Base-by-base conservation (phyloP, 768 basidiomycete species). In the Leccinum ochraceum region DNA sequence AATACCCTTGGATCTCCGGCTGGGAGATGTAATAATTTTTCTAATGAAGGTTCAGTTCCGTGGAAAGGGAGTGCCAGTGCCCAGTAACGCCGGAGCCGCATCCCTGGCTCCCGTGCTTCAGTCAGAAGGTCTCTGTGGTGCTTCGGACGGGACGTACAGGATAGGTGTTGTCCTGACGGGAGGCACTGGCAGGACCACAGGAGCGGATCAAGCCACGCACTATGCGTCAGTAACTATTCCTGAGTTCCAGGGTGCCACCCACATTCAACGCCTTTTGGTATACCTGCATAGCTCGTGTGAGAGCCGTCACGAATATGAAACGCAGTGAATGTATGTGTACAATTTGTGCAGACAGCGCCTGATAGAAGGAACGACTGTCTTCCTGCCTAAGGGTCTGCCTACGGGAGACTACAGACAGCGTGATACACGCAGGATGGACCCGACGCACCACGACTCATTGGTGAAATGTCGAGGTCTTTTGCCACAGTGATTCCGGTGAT, bases 361-460 rank as follows among this genome's bases (percentile, higher is more conserved):
- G 0, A 34, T 34, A 13, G 32, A 34, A 34, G 32, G 32, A 34
- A 34, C 32, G 11, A 11, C 32, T 34, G 32, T 34, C 32, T 34
- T 34, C 32, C 32, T 34, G 32, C 32, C 32, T 34, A 34, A 34
- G 11, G 32, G 32, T 34, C 32, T 34, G 32, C 32, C 32, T 34
- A 34, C 11, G 32, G 32, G 32, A 34, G 10, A 34, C 32, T 34
- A 13, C 32, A 34, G 32, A 34, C 32, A 34, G 53, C 48, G 56
- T 55, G 59, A 62, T 54, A 22, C 42, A 59, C 37, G 37, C 28
- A 53, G 28, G 11, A 24, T 49, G 39, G 16, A 39, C 50, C 32
- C 30, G 22, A 71, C 78, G 54, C 63, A 83, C 82, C 55, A 77
- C 79, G 60, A 85, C 42, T 44, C 85, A 66, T 82, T 79, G 30